Evolutionary conservation across 805 yeast genomes (phyloP).

Genomic region (Kazachstania martiniae): DNA sequence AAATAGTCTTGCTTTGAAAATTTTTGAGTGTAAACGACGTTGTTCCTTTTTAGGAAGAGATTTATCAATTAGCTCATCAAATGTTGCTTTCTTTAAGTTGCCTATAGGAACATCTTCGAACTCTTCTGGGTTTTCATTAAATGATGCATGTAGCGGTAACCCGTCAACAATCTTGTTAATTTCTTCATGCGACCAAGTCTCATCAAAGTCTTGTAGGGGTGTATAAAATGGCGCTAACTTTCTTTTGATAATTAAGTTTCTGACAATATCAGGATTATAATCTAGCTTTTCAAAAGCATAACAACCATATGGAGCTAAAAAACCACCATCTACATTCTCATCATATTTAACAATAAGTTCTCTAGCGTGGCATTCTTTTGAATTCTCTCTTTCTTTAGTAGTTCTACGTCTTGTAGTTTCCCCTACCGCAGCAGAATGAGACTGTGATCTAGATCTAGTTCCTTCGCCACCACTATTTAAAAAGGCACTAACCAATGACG

Average conservation of each 20-base stretch:
- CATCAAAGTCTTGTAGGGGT: slow-evolving; percentile 74
- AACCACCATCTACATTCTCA: slow-evolving; percentile 91
- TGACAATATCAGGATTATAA: slow-evolving; percentile 64
- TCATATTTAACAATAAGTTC: slow-evolving; percentile 47
- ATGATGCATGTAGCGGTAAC: slow-evolving; percentile 45
- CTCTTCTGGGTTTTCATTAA: slow-evolving; percentile 25
- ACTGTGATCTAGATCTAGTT: slow-evolving; percentile 10
- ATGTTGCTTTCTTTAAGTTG: slow-evolving; percentile 15
- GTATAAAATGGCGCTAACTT: slow-evolving; percentile 82
- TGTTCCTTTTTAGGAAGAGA: slow-evolving; percentile 22
- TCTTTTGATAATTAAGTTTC: slow-evolving; percentile 55
- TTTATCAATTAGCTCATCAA: slow-evolving; percentile 23
- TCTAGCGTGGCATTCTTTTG: slow-evolving; percentile 42
- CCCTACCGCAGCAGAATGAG: slow-evolving; percentile 9
- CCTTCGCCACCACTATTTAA: slow-evolving; percentile 6
- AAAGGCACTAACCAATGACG: slow-evolving; percentile 15
- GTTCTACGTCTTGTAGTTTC: slow-evolving; percentile 26
- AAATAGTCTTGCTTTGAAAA: slow-evolving; percentile 26
- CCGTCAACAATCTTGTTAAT: slow-evolving; percentile 42
- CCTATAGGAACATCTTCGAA: slow-evolving; percentile 27
- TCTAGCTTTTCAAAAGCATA: slow-evolving; percentile 65
- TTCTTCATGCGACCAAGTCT: slow-evolving; percentile 60
- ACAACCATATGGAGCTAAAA: slow-evolving; percentile 81
- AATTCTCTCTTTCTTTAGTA: slow-evolving; percentile 45
- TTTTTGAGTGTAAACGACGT: slow-evolving; percentile 20